A percentile compares a stretch with the other conserved stretches of the same genome.
Conservation (phyloP, 495 filamentous ascomycete species). For the Halenospora varia region DNA sequence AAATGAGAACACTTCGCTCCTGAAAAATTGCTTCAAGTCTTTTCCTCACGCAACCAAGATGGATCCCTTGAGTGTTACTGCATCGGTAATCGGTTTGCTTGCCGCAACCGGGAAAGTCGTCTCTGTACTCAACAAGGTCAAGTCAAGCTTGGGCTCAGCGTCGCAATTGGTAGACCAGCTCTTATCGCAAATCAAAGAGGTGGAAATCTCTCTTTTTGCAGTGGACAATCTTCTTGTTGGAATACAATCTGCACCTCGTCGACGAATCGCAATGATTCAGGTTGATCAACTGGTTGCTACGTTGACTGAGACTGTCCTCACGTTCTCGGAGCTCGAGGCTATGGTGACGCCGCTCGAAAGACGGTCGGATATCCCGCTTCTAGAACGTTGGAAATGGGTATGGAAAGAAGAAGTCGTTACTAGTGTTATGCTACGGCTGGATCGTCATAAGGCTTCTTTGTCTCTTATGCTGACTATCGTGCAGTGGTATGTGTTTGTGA, state of each 20-base stretch:
- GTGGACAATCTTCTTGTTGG: slow-evolving; percentile 1
- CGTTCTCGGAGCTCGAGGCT: slow-evolving; percentile 8
- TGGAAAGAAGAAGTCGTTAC: not conserved
- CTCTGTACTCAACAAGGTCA: not conserved
- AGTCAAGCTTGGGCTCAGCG: not conserved
- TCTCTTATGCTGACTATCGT: slow-evolving; percentile 10
- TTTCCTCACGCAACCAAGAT: too few species aligned
- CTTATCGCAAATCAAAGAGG: not conserved
- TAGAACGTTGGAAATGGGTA: not conserved
- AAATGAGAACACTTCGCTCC: too few species aligned
- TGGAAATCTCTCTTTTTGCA: not conserved
- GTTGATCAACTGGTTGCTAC: slow-evolving; percentile 46
- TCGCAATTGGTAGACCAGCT: not conserved
- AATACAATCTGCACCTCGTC: not conserved
- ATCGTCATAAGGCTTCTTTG: slow-evolving; percentile 7
- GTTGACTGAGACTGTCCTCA: slow-evolving; percentile 51
- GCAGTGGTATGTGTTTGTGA: not conserved
- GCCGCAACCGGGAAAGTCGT: slow-evolving; percentile 14
- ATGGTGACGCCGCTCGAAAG: not conserved
- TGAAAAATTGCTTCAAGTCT: too few species aligned
- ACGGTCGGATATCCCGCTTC: not conserved
- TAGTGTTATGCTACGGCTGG: not conserved
- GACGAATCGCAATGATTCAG: slow-evolving; percentile 4
- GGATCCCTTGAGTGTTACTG: slow-evolving; percentile 26
- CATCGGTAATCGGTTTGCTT: slow-evolving; percentile 19